Percentiles rank a stretch among this genome's conserved stretches.
These are phyloP conservation scores for Bruguiera hainesii DNA, from an alignment of 441 rosid species.

Conservation along the genomic window DNA sequence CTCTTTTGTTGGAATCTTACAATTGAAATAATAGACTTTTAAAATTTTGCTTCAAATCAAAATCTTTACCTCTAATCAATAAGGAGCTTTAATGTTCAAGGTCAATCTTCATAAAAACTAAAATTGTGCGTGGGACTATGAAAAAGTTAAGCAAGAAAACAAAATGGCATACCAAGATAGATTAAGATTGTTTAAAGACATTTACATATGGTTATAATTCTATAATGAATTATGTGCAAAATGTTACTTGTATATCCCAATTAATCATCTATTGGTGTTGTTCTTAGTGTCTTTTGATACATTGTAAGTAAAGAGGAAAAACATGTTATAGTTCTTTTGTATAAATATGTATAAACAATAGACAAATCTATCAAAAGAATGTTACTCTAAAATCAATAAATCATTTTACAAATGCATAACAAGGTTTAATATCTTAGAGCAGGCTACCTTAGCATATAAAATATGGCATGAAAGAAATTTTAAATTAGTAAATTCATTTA, in stretches of 20 bases:
- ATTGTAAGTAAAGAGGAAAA: slow-evolving; percentile 54
- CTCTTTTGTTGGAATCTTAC: too few species aligned
- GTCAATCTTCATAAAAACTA: too few species aligned
- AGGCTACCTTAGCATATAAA: not conserved
- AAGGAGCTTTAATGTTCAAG: too few species aligned
- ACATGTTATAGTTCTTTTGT: slow-evolving; percentile 54
- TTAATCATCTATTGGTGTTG: slow-evolving; percentile 40
- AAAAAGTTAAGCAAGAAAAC: too few species aligned
- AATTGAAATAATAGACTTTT: too few species aligned
- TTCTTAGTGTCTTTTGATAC: slow-evolving; percentile 43
- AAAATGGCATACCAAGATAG: too few species aligned
- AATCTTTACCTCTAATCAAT: too few species aligned
- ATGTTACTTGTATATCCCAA: not conserved
- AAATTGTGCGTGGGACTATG: too few species aligned
- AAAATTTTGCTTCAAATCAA: too few species aligned
- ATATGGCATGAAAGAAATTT: too few species aligned
- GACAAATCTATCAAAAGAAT: not conserved
- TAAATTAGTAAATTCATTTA: too few species aligned
- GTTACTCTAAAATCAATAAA: not conserved
- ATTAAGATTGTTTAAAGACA: not conserved
- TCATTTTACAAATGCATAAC: not conserved
- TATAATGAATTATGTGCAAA: slow-evolving; percentile 11
- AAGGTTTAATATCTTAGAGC: not conserved
- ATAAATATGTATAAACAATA: slow-evolving; percentile 48
- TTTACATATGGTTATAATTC: slow-evolving; percentile 2